Conservation (phyloP, 495 filamentous ascomycete species). For the Xylaria bambusicola region DNA sequence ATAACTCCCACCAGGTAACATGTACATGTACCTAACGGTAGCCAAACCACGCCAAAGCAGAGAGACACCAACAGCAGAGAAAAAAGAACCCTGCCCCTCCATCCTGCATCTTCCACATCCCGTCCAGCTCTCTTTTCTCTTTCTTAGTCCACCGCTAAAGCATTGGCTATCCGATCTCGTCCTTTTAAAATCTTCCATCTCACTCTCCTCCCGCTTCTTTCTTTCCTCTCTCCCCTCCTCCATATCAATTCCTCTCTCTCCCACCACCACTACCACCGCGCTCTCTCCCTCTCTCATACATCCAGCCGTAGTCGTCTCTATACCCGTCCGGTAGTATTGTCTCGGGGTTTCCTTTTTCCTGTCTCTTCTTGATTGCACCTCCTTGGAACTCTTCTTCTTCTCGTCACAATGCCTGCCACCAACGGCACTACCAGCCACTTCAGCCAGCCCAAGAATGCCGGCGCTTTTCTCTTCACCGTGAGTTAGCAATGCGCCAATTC, state of each 20-base stretch:
- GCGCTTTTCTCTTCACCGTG: conserved; percentile 94
- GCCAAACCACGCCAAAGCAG: too few relatives aligned
- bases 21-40: too few relatives aligned
- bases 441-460: conserved; percentile 55
- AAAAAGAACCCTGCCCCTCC: too few relatives aligned
- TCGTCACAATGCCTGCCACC: conserved; percentile 63
- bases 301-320: too few relatives aligned
- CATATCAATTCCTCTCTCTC: conserved; percentile 24
- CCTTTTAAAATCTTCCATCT: conserved; percentile 22
- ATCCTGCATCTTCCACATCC: too few relatives aligned
- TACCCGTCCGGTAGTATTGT: conserved; percentile 18
- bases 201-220: conserved; percentile 25
- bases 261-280: too few relatives aligned
- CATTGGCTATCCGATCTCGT: conserved; percentile 16
- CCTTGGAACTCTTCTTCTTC: conserved; percentile 7
- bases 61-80: too few relatives aligned
- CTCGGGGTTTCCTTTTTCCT: conserved; percentile 11
- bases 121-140: too few relatives aligned
- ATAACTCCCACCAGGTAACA: too few relatives aligned
- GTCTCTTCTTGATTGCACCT: conserved; percentile 7
- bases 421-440: conserved; percentile 47
- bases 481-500: conserved; percentile 33
- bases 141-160: too few relatives aligned
- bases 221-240: conserved; percentile 24
- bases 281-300: conserved; percentile 27